phyloP scores from a whole-genome alignment of 495 filamentous ascomycete species.

The Neurospora africana region DNA sequence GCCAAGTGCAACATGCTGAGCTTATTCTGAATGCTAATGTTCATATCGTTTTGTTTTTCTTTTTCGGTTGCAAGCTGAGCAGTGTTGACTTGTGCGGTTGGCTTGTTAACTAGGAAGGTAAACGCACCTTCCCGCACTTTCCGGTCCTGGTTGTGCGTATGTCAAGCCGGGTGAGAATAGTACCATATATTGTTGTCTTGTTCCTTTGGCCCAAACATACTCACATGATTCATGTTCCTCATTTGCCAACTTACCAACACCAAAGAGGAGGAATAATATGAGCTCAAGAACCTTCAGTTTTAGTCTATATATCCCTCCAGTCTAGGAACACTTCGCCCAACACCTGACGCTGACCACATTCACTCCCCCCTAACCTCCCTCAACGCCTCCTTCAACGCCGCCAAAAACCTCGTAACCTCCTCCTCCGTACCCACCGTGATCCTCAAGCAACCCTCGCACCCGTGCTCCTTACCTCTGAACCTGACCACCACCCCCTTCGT shows the following conservation, averaged over 20 bases:
- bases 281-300: neutral
- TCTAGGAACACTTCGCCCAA: neutral
- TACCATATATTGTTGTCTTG: neutral
- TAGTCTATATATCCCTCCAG: neutral
- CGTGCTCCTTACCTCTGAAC: slow-evolving; percentile 85
- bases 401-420: slow-evolving; percentile 70
- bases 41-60: too few species aligned
- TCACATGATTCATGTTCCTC: neutral
- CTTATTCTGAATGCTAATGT: neutral
- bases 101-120: neutral
- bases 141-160: neutral
- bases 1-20: neutral
- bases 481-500: slow-evolving; percentile 81
- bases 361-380: slow-evolving; percentile 33
- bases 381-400: slow-evolving; percentile 53
- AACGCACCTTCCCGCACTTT: neutral
- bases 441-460: slow-evolving; percentile 77
- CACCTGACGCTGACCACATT: neutral
- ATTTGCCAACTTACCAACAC: neutral
- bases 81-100: neutral
- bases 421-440: slow-evolving; percentile 86
- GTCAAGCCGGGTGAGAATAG: neutral
- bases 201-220: neutral
- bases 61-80: neutral
- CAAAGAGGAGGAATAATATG: neutral